Conservation (phyloP, 2,329 filamentous ascomycete species). For the Beauveria rudraprayagi region DNA sequence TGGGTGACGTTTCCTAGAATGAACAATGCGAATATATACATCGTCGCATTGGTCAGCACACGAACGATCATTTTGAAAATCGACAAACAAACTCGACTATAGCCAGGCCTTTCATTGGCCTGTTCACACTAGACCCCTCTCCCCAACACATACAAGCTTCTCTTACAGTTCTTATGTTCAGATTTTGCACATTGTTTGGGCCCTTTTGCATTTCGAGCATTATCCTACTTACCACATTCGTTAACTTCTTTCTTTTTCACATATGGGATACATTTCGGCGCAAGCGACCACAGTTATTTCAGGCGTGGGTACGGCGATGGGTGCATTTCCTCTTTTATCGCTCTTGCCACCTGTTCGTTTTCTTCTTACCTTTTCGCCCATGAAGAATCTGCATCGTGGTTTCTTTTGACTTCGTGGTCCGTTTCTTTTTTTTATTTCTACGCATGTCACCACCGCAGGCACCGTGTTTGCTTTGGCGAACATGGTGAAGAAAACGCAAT, state of each 20-base stretch:
- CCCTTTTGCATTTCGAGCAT: background rate
- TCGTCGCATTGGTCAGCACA: background rate
- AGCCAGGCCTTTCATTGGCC: background rate
- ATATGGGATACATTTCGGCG: constrained; percentile 10
- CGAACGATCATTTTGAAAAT: background rate
- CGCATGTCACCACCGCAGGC: background rate
- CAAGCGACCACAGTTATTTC: constrained; percentile 4
- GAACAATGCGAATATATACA: background rate
- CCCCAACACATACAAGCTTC: background rate
- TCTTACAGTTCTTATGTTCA: background rate
- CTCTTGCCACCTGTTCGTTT: constrained; percentile 14
- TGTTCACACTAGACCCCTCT: background rate
- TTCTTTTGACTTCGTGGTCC: background rate
- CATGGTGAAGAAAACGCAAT: background rate
- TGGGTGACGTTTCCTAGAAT: constrained; percentile 37
- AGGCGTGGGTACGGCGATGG: constrained; percentile 6
- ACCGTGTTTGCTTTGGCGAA: background rate
- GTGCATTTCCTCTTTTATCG: constrained; percentile 13
- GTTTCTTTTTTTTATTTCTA: constrained; percentile 14
- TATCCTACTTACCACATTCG: constrained; percentile 8
- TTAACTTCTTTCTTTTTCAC: constrained; percentile 10
- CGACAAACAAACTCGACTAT: background rate
- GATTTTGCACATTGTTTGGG: background rate
- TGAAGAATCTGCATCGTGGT: background rate
- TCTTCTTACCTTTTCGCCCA: background rate